phyloP scores from a whole-genome alignment of 352 stramenopile genomes.

The Phytophthora litchii region DNA sequence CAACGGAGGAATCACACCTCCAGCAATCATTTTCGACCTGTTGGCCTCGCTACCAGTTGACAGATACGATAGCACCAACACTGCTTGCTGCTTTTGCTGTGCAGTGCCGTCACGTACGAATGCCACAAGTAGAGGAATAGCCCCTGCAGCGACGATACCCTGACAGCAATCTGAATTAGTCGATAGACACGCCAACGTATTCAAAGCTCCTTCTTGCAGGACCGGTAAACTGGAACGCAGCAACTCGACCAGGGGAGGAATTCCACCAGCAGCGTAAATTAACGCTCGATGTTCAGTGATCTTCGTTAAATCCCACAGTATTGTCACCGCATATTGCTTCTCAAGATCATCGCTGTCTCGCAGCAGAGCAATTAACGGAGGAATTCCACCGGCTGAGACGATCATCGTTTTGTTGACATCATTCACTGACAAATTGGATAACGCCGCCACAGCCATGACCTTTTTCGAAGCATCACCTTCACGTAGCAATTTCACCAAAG shows the following conservation, averaged over 20 bases:
- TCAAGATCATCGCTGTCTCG: too few relatives aligned
- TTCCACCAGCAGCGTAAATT: too few relatives aligned
- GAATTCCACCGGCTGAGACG: not conserved
- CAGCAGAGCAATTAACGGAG: not conserved
- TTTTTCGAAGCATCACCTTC: not conserved
- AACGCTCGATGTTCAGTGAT: too few relatives aligned
- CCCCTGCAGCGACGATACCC: not conserved
- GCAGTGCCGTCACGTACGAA: not conserved
- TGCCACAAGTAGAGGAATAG: not conserved
- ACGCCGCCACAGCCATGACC: not conserved
- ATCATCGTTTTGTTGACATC: not conserved
- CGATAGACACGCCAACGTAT: too few relatives aligned
- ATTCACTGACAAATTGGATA: not conserved
- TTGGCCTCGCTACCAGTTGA: not conserved
- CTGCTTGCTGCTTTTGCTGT: not conserved
- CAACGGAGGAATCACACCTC: not conserved
- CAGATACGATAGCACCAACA: not conserved
- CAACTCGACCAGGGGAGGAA: too few relatives aligned
- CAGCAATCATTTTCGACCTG: not conserved
- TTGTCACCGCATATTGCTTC: too few relatives aligned
- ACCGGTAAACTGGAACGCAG: too few relatives aligned
- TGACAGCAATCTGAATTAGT: not conserved
- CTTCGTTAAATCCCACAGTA: too few relatives aligned
- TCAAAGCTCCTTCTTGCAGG: too few relatives aligned
- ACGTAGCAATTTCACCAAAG: not conserved